Base-by-base conservation (phyloP, 148 eudicot species). In the Euryodendron excelsum region DNA sequence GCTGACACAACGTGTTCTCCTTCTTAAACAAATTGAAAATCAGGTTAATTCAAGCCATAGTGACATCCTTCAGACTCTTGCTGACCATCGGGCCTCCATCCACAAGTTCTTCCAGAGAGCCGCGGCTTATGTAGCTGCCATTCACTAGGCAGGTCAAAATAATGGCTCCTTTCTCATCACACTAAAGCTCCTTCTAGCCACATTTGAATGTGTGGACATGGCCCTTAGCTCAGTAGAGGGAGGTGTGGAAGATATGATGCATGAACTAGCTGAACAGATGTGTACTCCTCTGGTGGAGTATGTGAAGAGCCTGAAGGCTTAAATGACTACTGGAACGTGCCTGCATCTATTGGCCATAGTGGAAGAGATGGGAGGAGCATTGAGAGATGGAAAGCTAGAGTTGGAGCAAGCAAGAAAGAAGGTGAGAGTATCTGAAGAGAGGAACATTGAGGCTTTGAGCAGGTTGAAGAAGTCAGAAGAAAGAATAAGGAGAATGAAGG, bases 211-310 rank as follows among this genome's bases (percentile, higher is more conserved):
- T 27, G 78, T 83, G 25, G 73, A 69, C 75, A 61, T 36, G 21
- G 82, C 85, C 65, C 77, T 86, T 41, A 31, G 78, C 31, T 86
- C 84, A 39, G 83, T 83, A 17, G 86, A 86, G 78, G 75, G 20
- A 25, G 85, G 82, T n/a, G n/a, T n/a, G n/a, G n/a, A n/a, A n/a
- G n/a, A n/a, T n/a, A n/a, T n/a, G n/a, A n/a, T n/a, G n/a, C n/a
- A n/a, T n/a, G n/a, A n/a, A n/a, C n/a, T n/a, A n/a, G n/a, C n/a
- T n/a, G n/a, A n/a, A n/a, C n/a, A 73, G 58, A 78, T 86, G 82
- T 83, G 88, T 73, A 72, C 55, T 65, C 88, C 88, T 5, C 80
- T 86, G 88, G 79, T 75, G 31, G 76, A 83, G 67, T 83, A 80
- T 83, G 88, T 67, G 52, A 70, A 80, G 50, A 76, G 31, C 74